Percentiles rank a stretch among this genome's conserved stretches.
Evolutionary conservation across 2,329 filamentous ascomycete genomes (phyloP).

Genomic region (Ascochyta lentis): DNA sequence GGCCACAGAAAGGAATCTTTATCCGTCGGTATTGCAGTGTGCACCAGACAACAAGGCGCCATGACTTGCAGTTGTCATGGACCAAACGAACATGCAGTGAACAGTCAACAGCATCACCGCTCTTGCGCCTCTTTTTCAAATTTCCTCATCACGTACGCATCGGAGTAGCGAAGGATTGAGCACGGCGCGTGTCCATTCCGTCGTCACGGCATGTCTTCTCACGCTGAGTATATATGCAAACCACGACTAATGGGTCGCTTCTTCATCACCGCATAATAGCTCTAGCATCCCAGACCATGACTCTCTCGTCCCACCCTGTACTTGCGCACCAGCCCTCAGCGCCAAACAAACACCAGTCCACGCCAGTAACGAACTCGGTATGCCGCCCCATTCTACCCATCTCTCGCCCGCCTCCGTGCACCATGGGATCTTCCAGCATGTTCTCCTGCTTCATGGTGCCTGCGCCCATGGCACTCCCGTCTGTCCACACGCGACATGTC

Average conservation of each 20-base stretch:
- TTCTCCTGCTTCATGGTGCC: constrained; percentile 43
- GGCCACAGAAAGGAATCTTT: too few species aligned
- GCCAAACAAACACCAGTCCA: constrained; percentile 98
- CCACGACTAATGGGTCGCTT: too few species aligned
- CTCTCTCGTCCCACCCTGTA: constrained; percentile 90
- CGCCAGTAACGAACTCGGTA: constrained; percentile 94
- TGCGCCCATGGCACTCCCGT: constrained; percentile 66
- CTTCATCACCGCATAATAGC: constrained; percentile 59
- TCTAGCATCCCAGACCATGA: constrained; percentile 91
- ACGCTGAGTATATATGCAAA: background rate
- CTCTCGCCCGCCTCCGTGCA: constrained; percentile 66
- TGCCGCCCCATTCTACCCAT: constrained; percentile 89
- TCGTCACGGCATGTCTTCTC: background rate
- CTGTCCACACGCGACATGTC: constrained; percentile 93
- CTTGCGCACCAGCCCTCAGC: constrained; percentile 95
- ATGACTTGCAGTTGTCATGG: too few species aligned
- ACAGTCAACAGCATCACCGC: too few species aligned
- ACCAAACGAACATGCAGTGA: too few species aligned
- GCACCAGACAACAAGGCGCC: too few species aligned
- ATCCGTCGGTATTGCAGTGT: too few species aligned
- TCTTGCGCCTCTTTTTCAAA: too few species aligned
- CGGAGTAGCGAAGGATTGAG: too few species aligned
- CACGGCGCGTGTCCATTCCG: too few species aligned
- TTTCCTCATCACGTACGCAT: too few species aligned
- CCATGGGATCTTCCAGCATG: constrained; percentile 47